Conservation (phyloP, 176 grass and related monocot species). For the Hordeum vulgare region MorexV3_pseudomolecules_assembly NC_058522.1:5219597-5220096, state of each 20-base stretch:
- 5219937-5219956: slow-evolving; percentile 12
- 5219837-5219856: background rate
- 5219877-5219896: background rate
- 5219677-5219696: too few species aligned
- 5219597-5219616: too few species aligned
- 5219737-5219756: too few species aligned
- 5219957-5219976: background rate
- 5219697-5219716: too few species aligned
- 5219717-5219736: too few species aligned
- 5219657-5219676: too few species aligned
- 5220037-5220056: background rate
- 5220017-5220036: background rate
- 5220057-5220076: background rate
- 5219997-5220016: slow-evolving; percentile 19
- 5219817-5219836: background rate
- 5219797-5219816: background rate
- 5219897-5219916: background rate
- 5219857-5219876: background rate
- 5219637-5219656: too few species aligned
- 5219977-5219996: background rate
- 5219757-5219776: too few species aligned
- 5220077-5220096: slow-evolving; percentile 31
- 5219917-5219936: background rate
- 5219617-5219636: too few species aligned
- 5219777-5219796: too few species aligned